These are phyloP conservation scores for Phytophthora macrochlamydospora DNA, from an alignment of 352 stramenopile genomes.

Conservation along the genomic window DNA sequence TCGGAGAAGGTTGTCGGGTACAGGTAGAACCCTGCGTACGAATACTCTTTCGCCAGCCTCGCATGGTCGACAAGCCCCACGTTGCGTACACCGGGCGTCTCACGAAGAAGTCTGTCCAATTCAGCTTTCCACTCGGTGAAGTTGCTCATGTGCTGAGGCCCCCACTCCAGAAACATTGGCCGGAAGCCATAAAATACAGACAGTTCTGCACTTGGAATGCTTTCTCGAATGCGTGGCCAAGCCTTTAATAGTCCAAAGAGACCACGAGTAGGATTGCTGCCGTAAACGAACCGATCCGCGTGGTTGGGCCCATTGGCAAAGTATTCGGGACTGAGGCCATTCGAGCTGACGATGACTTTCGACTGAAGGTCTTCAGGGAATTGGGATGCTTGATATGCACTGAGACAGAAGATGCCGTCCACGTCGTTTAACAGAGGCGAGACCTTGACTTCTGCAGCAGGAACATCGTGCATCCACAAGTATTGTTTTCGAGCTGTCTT, in stretches of 20 bases:
- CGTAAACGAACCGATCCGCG: conserved; percentile 83
- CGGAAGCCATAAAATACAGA: conserved; percentile 92
- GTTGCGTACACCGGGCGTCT: conserved; percentile 65
- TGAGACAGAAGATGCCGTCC: conserved; percentile 83
- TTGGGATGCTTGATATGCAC: conserved; percentile 69
- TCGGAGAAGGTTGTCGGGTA: conserved; percentile 91
- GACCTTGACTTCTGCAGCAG: conserved; percentile 32
- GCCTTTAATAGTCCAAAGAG: conserved; percentile 63
- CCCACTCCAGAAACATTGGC: conserved; percentile 75
- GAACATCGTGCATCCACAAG: conserved; percentile 90
- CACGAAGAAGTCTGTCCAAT: conserved; percentile 42
- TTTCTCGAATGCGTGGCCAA: conserved; percentile 75
- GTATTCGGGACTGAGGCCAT: conserved; percentile 73
- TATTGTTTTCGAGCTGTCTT: conserved; percentile 36
- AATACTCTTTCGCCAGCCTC: conserved; percentile 70
- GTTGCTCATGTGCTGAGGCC: conserved; percentile 32
- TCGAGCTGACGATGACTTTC: conserved; percentile 67
- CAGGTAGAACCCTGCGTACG: conserved; percentile 85
- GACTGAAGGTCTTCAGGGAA: conserved; percentile 49
- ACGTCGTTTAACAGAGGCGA: conserved; percentile 50
- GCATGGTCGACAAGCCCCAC: conserved; percentile 82
- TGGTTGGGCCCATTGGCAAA: conserved; percentile 69
- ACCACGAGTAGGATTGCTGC: conserved; percentile 81
- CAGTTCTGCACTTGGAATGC: conserved; percentile 63
- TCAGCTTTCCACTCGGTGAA: conserved; percentile 69